Conservation (phyloP, 441 rosid species). For the Pelargonium fulgidum region DNA sequence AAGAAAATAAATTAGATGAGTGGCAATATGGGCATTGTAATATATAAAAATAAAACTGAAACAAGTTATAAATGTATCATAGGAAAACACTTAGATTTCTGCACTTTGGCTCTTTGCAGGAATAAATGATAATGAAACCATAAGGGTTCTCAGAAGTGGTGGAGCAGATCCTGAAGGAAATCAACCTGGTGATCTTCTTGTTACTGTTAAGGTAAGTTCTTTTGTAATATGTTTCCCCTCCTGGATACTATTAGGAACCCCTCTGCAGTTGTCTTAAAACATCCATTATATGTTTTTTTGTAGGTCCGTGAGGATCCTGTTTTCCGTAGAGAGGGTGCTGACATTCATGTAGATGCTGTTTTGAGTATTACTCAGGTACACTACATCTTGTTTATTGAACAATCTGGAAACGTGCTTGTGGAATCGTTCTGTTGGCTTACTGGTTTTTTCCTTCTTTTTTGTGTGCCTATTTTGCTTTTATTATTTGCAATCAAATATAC, state of each 20-base stretch:
- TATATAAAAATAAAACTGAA: no score
- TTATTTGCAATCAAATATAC: background rate
- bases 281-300: background rate
- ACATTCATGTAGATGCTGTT: conserved; percentile 84
- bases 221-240: background rate
- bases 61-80: no score
- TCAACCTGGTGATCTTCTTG: conserved; percentile 95
- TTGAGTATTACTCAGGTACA: conserved; percentile 78
- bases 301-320: conserved; percentile 95
- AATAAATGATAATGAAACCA: conserved; percentile 65
- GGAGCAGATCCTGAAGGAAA: conserved; percentile 97
- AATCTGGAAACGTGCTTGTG: background rate
- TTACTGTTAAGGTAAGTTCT: conserved; percentile 54
- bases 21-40: no score
- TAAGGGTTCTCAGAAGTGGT: conserved; percentile 71
- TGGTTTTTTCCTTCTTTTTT: background rate
- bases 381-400: background rate
- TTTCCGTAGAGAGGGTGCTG: conserved; percentile 90
- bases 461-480: background rate
- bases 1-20: no score
- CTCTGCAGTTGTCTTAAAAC: background rate
- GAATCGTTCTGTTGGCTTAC: background rate
- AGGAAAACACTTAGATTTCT: no score
- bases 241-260: background rate
- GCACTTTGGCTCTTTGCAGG: conserved; percentile 38